Evolutionary conservation across 495 filamentous ascomycete species (phyloP).

Genomic region (Cairneyella variabilis): DNA sequence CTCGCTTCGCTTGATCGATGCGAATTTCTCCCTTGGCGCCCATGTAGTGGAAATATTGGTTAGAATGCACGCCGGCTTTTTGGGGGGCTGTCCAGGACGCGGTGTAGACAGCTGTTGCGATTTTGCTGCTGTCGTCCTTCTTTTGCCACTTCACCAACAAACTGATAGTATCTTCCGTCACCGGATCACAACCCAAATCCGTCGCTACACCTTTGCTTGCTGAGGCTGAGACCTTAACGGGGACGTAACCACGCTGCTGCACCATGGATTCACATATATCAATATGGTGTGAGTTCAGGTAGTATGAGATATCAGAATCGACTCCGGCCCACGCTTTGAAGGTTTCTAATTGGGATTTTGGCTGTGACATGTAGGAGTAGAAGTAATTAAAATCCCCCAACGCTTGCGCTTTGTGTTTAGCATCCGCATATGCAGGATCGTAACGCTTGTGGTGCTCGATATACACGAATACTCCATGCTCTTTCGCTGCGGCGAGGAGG

Average conservation of each 20-base stretch:
- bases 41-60: constrained; percentile 96
- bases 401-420: constrained; percentile 63
- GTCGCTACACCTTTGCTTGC: constrained; percentile 62
- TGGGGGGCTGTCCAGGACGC: constrained; percentile 93
- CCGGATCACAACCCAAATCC: constrained; percentile 67
- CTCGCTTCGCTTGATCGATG: constrained; percentile 89
- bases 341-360: constrained; percentile 87
- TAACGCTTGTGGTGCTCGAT: constrained; percentile 96
- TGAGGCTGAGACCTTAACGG: constrained; percentile 73
- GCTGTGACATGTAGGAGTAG: constrained; percentile 95
- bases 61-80: constrained; percentile 85
- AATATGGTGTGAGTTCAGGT: constrained; percentile 90
- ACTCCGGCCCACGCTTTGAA: constrained; percentile 95
- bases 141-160: constrained; percentile 84
- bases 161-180: constrained; percentile 91
- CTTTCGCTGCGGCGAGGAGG: constrained; percentile 66
- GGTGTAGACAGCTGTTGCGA: constrained; percentile 88
- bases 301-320: constrained; percentile 91
- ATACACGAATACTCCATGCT: constrained; percentile 83
- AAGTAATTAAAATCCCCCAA: constrained; percentile 97
- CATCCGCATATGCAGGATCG: constrained; percentile 89
- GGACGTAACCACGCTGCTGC: constrained; percentile 59
- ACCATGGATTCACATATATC: constrained; percentile 92
- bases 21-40: constrained; percentile 78
- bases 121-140: constrained; percentile 57